A percentile compares a stretch with the other conserved stretches of the same genome.
These are phyloP conservation scores for Flaveria trinervia DNA, from an alignment of 129 eudicot species.

Conservation along the genomic window DNA sequence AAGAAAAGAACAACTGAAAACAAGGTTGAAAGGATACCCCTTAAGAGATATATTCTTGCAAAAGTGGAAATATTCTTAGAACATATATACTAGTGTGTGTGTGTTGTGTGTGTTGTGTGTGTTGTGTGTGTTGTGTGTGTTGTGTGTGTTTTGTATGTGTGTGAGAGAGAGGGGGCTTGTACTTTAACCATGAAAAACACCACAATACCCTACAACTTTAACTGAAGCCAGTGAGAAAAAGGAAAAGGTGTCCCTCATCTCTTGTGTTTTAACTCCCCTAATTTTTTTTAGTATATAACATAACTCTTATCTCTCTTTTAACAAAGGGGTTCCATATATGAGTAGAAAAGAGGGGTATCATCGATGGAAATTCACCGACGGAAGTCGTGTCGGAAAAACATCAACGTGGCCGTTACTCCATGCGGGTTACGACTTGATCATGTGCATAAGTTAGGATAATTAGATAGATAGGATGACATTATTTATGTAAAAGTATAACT, in stretches of 20 bases:
- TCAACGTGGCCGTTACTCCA: too few species aligned
- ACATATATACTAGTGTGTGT: slow-evolving; percentile 23
- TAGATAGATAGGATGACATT: too few species aligned
- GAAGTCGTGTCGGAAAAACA: too few species aligned
- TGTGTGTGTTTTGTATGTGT: slow-evolving; percentile 15
- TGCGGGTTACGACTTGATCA: too few species aligned
- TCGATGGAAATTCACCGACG: too few species aligned
- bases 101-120: background rate
- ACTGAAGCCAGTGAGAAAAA: slow-evolving; percentile 71
- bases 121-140: slow-evolving; percentile 14
- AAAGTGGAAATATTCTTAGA: slow-evolving; percentile 44
- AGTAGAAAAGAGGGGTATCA: too few species aligned
- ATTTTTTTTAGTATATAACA: slow-evolving; percentile 32
- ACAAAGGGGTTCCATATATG: slow-evolving; percentile 12
- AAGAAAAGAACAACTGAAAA: slow-evolving; percentile 22
- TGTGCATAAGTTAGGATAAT: too few species aligned
- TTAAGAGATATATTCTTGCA: slow-evolving; percentile 34
- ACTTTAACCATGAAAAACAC: slow-evolving; percentile 69
- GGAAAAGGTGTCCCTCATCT: slow-evolving; percentile 53
- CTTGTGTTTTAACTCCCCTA: slow-evolving; percentile 35
- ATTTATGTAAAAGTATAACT: too few species aligned
- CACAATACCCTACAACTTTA: slow-evolving; percentile 72
- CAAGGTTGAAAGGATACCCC: slow-evolving; percentile 36
- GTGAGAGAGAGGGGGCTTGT: background rate
- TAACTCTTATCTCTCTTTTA: background rate